These are phyloP conservation scores for Trichoderma orchidacearum DNA, from an alignment of 495 filamentous ascomycete species.

Conservation along the genomic window DNA sequence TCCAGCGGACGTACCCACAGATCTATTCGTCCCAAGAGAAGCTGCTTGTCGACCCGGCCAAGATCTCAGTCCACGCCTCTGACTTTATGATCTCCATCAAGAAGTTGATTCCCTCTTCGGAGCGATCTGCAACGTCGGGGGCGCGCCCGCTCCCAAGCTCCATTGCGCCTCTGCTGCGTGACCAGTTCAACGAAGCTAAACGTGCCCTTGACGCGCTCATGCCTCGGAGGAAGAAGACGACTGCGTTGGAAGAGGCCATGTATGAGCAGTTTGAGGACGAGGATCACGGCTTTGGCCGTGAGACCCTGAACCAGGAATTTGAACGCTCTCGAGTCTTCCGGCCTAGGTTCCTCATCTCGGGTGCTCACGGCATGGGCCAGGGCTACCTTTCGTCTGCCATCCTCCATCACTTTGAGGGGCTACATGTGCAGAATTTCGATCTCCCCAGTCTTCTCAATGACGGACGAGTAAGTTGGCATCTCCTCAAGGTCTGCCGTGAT, in stretches of 20 bases:
- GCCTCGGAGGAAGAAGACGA: constrained; percentile 69
- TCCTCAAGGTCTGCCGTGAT: neutral
- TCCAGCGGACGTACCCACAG: constrained; percentile 89
- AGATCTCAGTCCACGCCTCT: constrained; percentile 70
- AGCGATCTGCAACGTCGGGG: constrained; percentile 69
- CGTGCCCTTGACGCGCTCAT: constrained; percentile 59
- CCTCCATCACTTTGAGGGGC: constrained; percentile 77
- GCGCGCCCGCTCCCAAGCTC: constrained; percentile 62
- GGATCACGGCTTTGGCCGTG: constrained; percentile 65
- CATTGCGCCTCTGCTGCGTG: constrained; percentile 69
- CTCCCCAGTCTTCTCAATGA: constrained; percentile 60
- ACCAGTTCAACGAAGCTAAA: constrained; percentile 53
- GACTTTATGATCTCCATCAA: constrained; percentile 96
- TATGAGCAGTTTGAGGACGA: constrained; percentile 73
- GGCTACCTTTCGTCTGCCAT: constrained; percentile 79
- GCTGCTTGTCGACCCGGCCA: constrained; percentile 71
- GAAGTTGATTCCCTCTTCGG: constrained; percentile 89
- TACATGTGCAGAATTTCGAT: constrained; percentile 94
- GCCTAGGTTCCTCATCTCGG: constrained; percentile 69
- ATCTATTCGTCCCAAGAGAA: constrained; percentile 89
- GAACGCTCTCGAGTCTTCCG: constrained; percentile 80
- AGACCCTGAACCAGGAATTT: constrained; percentile 81
- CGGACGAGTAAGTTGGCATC: constrained; percentile 30
- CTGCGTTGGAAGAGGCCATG: constrained; percentile 86
- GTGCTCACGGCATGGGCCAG: constrained; percentile 81